Conservation (phyloP, 2,329 filamentous ascomycete genomes). For the Fusarium succisae region DNA sequence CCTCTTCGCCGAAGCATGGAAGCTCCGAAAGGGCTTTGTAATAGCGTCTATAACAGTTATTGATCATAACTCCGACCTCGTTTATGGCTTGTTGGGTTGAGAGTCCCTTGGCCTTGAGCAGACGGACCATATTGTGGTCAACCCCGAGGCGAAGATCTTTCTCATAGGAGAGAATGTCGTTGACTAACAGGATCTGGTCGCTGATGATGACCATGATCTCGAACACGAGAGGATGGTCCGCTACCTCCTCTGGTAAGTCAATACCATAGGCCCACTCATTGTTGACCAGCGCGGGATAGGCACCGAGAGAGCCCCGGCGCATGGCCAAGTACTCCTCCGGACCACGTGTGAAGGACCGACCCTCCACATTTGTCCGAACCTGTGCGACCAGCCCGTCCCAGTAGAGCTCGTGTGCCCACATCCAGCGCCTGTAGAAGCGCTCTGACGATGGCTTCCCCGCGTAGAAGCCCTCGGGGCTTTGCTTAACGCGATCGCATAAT, state of each 20-base stretch:
- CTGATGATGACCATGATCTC: not conserved
- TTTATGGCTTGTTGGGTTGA: not conserved
- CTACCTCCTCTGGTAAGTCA: not conserved
- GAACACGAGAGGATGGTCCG: not conserved
- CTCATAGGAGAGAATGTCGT: not conserved
- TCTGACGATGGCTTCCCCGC: not conserved
- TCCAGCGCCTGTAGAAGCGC: not conserved
- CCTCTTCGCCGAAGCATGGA: not conserved
- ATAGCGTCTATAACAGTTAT: not conserved
- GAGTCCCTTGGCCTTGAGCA: not conserved
- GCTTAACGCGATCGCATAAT: not conserved
- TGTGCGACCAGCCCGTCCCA: not conserved
- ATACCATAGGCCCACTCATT: not conserved
- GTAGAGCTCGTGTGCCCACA: not conserved
- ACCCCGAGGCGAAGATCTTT: not conserved
- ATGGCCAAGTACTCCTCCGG: not conserved
- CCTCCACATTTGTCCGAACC: not conserved
- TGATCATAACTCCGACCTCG: not conserved
- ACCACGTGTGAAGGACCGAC: not conserved
- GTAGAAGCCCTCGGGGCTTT: not conserved
- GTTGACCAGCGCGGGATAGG: not conserved
- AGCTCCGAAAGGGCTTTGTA: not conserved
- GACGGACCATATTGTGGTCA: not conserved
- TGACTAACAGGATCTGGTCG: not conserved
- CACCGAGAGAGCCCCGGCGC: not conserved